Evolutionary conservation across 176 grass and related monocot genomes (phyloP).

Genomic region (Rhynchospora breviuscula): DNA sequence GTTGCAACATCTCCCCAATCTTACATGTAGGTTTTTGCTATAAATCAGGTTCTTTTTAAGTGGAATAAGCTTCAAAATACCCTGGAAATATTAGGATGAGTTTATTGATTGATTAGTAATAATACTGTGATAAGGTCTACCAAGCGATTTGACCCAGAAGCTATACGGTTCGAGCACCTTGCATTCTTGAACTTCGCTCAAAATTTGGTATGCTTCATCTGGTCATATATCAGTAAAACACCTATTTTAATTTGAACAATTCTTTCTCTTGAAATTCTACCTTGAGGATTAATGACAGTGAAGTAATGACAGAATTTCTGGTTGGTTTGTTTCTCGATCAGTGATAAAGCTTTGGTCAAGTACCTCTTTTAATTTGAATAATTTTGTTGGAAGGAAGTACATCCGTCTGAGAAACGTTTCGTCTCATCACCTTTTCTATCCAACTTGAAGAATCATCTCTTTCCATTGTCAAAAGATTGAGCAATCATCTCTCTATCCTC

Average conservation of each 20-base stretch:
- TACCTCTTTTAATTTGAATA: conserved; percentile 17
- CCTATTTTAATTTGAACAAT: neutral
- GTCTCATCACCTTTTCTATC: too few species aligned
- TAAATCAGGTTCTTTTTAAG: neutral
- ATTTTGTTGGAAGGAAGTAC: conserved; percentile 27
- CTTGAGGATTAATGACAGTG: neutral
- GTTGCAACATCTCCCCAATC: neutral
- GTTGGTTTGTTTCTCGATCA: conserved; percentile 22
- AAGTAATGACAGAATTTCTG: neutral
- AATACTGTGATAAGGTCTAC: conserved; percentile 56
- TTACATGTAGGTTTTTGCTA: neutral
- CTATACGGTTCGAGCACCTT: conserved; percentile 78
- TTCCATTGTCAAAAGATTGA: too few species aligned
- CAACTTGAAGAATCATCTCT: too few species aligned
- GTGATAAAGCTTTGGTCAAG: conserved; percentile 87
- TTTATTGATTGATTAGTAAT: neutral
- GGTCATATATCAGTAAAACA: conserved; percentile 86
- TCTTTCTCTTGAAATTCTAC: conserved; percentile 1
- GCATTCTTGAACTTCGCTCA: conserved; percentile 93
- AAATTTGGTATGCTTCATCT: conserved; percentile 77
- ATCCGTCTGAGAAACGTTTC: too few species aligned
- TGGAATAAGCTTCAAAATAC: neutral
- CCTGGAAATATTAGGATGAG: neutral
- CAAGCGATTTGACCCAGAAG: conserved; percentile 83
- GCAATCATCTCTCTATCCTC: too few species aligned